Evolutionary conservation across 2,329 filamentous ascomycete genomes (phyloP).

Genomic region (Anthostomella pinea): DNA sequence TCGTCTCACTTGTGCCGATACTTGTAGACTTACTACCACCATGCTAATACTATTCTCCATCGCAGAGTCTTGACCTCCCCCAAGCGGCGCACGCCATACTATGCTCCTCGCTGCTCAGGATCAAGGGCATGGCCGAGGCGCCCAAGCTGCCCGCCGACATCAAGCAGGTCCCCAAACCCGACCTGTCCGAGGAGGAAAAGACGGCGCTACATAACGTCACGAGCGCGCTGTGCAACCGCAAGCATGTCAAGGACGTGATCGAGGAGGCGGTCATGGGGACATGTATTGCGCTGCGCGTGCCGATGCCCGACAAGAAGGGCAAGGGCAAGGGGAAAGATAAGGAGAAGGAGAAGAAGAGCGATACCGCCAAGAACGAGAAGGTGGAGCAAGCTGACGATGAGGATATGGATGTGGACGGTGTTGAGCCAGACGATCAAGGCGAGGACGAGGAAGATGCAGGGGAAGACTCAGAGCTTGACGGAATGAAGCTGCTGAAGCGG

Average conservation of each 20-base stretch:
- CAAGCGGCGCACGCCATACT: constrained; percentile 56
- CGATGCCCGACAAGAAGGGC: constrained; percentile 43
- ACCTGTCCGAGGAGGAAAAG: constrained; percentile 51
- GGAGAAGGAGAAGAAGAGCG: constrained; percentile 31
- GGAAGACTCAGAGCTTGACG: constrained; percentile 25
- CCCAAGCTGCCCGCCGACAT: constrained; percentile 49
- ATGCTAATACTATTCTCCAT: constrained; percentile 9
- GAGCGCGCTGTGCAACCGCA: constrained; percentile 53
- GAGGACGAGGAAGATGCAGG: constrained; percentile 22
- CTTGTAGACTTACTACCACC: too few species aligned
- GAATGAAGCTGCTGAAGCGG: constrained; percentile 29
- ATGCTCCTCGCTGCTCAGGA: constrained; percentile 51
- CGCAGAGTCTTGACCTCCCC: constrained; percentile 54
- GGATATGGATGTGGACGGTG: constrained; percentile 11
- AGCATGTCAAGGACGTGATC: constrained; percentile 47
- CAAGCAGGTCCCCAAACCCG: constrained; percentile 47
- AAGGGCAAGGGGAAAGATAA: constrained; percentile 33
- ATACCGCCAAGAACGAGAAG: constrained; percentile 16
- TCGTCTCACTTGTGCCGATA: too few species aligned
- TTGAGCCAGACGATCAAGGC: constrained; percentile 19
- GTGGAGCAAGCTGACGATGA: constrained; percentile 23
- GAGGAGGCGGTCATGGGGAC: constrained; percentile 48
- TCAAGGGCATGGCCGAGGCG: constrained; percentile 51
- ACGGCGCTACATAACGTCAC: constrained; percentile 57
- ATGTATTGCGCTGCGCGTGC: constrained; percentile 47